Percentiles rank a stretch among this genome's conserved stretches.
Conservation (phyloP, 352 stramenopile species). For the Phytopythium litorale region DNA sequence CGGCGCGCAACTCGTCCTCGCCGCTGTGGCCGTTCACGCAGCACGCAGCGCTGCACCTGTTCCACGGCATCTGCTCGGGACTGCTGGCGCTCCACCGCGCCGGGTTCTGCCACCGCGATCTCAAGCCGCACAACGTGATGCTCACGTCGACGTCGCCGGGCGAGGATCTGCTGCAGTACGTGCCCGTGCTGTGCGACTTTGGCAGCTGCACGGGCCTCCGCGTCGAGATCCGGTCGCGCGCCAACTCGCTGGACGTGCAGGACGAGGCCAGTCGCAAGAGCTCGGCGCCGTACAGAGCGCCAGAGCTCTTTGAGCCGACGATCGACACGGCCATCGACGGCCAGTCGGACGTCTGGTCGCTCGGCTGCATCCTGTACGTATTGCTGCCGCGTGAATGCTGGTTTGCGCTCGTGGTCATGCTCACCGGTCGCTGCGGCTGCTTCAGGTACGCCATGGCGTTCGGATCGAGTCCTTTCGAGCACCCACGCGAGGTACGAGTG, state of each 20-base stretch:
- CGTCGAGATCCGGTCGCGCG: conserved; percentile 60
- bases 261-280: conserved; percentile 81
- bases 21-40: conserved; percentile 84
- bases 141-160: conserved; percentile 58
- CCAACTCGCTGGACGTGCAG: conserved; percentile 73
- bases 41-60: conserved; percentile 73
- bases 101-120: conserved; percentile 81
- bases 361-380: conserved; percentile 77
- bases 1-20: conserved; percentile 59
- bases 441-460: conserved; percentile 82
- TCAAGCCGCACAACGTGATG: conserved; percentile 85
- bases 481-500: conserved; percentile 50
- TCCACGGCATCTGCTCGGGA: conserved; percentile 80
- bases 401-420: conserved; percentile 1
- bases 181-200: conserved; percentile 85
- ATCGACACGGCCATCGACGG: conserved; percentile 65
- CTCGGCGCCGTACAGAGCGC: conserved; percentile 77
- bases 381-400: conserved; percentile 2
- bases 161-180: conserved; percentile 68
- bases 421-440: neutral
- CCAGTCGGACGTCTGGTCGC: conserved; percentile 82
- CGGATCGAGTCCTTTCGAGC: conserved; percentile 75
- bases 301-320: conserved; percentile 78
- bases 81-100: conserved; percentile 70
- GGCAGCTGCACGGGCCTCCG: conserved; percentile 70